Percentiles rank a stretch among this genome's conserved stretches.
phyloP scores from a whole-genome alignment of 2,329 filamentous ascomycete species.

The Didymella segeticola region DNA sequence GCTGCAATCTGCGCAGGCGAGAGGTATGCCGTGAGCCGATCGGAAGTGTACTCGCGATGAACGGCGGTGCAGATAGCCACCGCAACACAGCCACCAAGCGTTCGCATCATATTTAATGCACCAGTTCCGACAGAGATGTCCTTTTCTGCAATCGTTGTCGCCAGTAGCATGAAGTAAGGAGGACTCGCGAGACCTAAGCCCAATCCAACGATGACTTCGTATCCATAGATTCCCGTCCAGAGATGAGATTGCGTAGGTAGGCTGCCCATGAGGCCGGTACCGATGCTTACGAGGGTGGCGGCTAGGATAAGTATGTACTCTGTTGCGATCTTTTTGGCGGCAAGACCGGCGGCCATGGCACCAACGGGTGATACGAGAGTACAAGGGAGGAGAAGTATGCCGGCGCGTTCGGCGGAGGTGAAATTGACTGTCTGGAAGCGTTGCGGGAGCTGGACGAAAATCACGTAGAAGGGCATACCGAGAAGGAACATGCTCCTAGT shows the following conservation, averaged over 20 bases:
- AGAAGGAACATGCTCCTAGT: conserved; percentile 35
- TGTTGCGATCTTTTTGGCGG: conserved; percentile 27
- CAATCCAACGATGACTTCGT: conserved; percentile 37
- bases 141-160: conserved; percentile 29
- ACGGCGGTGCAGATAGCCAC: conserved; percentile 42
- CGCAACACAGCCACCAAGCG: conserved; percentile 40
- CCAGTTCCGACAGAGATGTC: conserved; percentile 40
- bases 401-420: conserved; percentile 38
- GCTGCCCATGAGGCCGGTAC: conserved; percentile 37
- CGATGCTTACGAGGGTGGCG: conserved; percentile 29
- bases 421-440: conserved; percentile 44
- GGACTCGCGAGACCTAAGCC: conserved; percentile 37
- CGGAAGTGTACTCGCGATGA: conserved; percentile 28
- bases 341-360: conserved; percentile 31
- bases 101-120: conserved; percentile 42
- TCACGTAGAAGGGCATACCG: conserved; percentile 39
- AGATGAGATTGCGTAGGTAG: conserved; percentile 29
- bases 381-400: conserved; percentile 39
- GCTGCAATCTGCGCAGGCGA: conserved; percentile 28
- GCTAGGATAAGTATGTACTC: conserved; percentile 33
- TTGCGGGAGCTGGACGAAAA: conserved; percentile 42
- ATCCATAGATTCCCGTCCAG: conserved; percentile 34
- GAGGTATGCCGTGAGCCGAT: conserved; percentile 28
- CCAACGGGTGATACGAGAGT: conserved; percentile 38
- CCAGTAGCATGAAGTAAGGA: conserved; percentile 37